Conservation (phyloP, 306 rosid species). For the Arachis hypogaea region DNA sequence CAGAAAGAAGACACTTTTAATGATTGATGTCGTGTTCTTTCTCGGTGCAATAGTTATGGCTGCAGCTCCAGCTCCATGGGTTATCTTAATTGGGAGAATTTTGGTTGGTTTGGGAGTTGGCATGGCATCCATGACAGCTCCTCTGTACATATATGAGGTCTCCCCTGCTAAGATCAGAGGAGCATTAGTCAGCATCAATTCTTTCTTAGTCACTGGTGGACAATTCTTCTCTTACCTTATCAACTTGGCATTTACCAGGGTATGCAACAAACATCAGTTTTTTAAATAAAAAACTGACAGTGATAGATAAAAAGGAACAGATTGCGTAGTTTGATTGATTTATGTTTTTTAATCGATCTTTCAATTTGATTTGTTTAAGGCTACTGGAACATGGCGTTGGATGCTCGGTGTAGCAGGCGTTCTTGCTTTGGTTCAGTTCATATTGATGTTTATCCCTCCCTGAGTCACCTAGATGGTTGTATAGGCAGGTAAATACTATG, state of each 20-base stretch:
- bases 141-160: conserved; percentile 83
- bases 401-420: conserved; percentile 87
- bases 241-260: conserved; percentile 80
- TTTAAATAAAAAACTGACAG: too few relatives aligned
- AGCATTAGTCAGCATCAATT: conserved; percentile 76
- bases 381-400: conserved; percentile 81
- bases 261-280: conserved; percentile 1
- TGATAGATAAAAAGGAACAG: background rate
- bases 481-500: conserved; percentile 53
- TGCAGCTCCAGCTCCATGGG: conserved; percentile 63
- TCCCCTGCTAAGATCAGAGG: conserved; percentile 89
- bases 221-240: conserved; percentile 79
- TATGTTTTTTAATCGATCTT: background rate
- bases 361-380: conserved; percentile 47
- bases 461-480: conserved; percentile 94
- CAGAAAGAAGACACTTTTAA: conserved; percentile 59
- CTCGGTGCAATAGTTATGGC: conserved; percentile 78
- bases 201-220: conserved; percentile 77
- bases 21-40: conserved; percentile 66
- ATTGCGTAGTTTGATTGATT: too few relatives aligned
- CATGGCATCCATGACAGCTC: conserved; percentile 90
- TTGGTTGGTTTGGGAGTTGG: conserved; percentile 91
- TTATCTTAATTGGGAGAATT: conserved; percentile 71
- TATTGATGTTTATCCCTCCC: conserved; percentile 73
- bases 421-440: conserved; percentile 68